A percentile compares a stretch with the other conserved stretches of the same genome.
Evolutionary conservation across 1,139 yeast genomes (phyloP).

Genomic region (Taphrina wiesneri): DNA sequence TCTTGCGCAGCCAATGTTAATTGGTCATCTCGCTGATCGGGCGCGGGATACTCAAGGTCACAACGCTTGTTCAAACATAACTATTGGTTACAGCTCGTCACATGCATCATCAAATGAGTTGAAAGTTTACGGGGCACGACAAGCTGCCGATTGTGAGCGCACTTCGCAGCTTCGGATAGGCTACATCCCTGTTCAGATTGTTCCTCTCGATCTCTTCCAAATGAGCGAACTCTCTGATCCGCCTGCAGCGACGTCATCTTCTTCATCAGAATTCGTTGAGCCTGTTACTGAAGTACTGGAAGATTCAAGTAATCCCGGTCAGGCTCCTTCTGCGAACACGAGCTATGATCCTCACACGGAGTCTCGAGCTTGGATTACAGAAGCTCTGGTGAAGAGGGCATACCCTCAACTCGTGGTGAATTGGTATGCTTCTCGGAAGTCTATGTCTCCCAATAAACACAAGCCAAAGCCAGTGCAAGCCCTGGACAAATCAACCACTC

Average conservation of each 20-base stretch:
- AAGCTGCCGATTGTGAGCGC: background rate
- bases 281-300: background rate
- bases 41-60: background rate
- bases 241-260: background rate
- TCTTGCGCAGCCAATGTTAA: slow-evolving; percentile 22
- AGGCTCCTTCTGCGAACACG: background rate
- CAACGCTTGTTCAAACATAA: no score
- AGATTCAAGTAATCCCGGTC: background rate
- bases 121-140: background rate
- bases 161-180: background rate
- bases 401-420: background rate
- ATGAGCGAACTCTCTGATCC: background rate
- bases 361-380: background rate
- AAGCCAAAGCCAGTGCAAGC: background rate
- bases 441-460: background rate
- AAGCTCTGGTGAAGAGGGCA: background rate
- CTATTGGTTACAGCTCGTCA: background rate
- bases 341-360: background rate
- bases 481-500: background rate
- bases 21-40: background rate
- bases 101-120: background rate
- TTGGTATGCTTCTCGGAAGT: background rate
- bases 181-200: background rate
- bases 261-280: background rate
- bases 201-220: background rate